These are phyloP conservation scores for Paratinospora sagittata DNA, from an alignment of 164 flowering plant species.

Conservation along the genomic window DNA sequence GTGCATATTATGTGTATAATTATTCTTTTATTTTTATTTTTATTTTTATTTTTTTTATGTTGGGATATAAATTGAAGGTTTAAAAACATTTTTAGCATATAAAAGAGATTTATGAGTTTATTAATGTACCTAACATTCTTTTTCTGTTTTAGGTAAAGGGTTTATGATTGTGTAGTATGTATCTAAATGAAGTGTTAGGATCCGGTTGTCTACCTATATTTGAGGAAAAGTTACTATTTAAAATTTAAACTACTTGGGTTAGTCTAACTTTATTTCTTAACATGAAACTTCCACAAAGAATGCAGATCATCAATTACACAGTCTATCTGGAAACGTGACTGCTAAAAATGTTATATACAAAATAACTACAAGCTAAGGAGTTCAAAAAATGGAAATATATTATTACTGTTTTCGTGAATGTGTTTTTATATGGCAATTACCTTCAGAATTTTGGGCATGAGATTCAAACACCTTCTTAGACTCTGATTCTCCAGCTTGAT, in stretches of 20 bases:
- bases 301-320: not conserved
- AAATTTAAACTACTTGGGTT: not conserved
- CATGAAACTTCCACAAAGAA: not conserved
- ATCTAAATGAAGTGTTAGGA: no score
- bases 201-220: no score
- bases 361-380: not conserved
- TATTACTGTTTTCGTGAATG: not conserved
- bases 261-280: not conserved
- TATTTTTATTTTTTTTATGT: no score
- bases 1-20: no score
- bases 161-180: no score
- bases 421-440: constrained; percentile 19
- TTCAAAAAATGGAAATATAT: not conserved
- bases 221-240: not conserved
- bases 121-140: no score
- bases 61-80: no score
- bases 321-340: not conserved
- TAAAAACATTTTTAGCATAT: not conserved
- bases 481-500: constrained; percentile 25
- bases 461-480: constrained; percentile 22
- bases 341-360: not conserved
- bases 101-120: no score
- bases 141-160: no score
- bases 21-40: no score
- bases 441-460: constrained; percentile 27